Evolutionary conservation across 148 eudicot species (phyloP), one percentile per base, ranked within the genome.

Genomic region (Suaeda aralocaspica): DNA sequence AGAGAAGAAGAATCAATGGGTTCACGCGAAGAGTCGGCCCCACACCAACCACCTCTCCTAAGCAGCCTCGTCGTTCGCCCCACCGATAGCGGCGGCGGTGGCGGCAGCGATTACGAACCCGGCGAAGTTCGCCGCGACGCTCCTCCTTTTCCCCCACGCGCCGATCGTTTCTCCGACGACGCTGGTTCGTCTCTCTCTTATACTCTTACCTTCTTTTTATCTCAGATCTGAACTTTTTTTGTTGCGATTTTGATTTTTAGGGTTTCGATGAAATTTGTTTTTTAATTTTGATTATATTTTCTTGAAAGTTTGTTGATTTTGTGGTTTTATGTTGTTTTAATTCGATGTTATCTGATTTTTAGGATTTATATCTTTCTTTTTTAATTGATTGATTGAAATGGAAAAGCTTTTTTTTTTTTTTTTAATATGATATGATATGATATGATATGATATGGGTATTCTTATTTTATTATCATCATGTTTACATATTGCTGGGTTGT

Each of bases 31-130:
- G 90, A 91, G n/a, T 28, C 85, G 76, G 72, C 84, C 55, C 90
- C 87, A 73, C 95, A 89, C 60, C 94, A 88, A 74, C 96, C 96
- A 74, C 96, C 96, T 9, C 86, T 88, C 9, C 66, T 92, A 2
- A 92, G 97, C 83, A 92, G 97, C 85, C 96, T 92, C 60, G 91
- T 92, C 45, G 91, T 92, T 3, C 90, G 97, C 0, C 86, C 92
- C 2, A 36, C 88, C 29, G 87, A 86, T 66, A 85, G 88, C 77
- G 86, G 82, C 62, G 78, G 74, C 16, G 81, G 79, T 26, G 82
- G 77, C 4, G 86, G 85, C 8, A 84, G 89, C 77, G 97, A 89
- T 64, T 92, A 87, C 79, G 97, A 92, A 56, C 89, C 97, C 50
- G 97, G 97, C 61, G 97, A 92, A 82, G 91, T 92, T 36, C 92